Evolutionary conservation across 2,329 filamentous ascomycete genomes (phyloP), one percentile per base, ranked within the genome.

Genomic region (Shiraia sp.): DNA sequence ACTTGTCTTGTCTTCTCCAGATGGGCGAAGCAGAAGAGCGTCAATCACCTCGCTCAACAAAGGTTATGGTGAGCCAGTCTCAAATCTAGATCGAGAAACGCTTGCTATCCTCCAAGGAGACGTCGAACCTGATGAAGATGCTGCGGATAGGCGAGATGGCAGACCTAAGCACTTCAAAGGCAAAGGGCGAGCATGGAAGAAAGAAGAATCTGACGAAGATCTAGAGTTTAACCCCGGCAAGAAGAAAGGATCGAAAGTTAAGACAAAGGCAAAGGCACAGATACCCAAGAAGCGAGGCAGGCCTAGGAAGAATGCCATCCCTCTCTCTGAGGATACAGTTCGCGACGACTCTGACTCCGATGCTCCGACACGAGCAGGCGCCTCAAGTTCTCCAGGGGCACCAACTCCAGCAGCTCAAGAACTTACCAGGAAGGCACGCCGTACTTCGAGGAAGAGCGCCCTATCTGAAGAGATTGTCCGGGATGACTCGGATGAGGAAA

Each of bases 111-210:
- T 54, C 15, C 40, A 46, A 16, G 53, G 53, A 22, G 49, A 49
- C 12, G 38, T 44, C 2, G 50, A 49, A 14, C 33, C 35, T 14
- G 40, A 47, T 22, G 13, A 42, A 34, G 16, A 42, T 8, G 22
- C 13, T n/a, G 34, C 49, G 15, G 19, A 35, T 19, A 4, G 16
- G 14, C 22, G 35, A 12, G 22, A 43, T 9, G 23, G 29, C 10
- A 28, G 28, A 25, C 51, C 51, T n/a, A 61, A 58, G 32, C 57
- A 65, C 31, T 65, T 59, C 51, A 65, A 65, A 30, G 59, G 60
- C 23, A 65, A 64, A 44, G 61, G 62, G 6, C 48, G 63, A 12
- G 59, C 59, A 5, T 64, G 60, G 59, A 63, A 61, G 42, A 65
- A 65, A 36, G 58, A 61, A 10, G 55, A 53, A 2, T 59, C 59